A percentile compares a stretch with the other conserved stretches of the same genome.
Conservation (phyloP, 78 protist genomes). For the Dictyostelium firmibasis region DNA sequence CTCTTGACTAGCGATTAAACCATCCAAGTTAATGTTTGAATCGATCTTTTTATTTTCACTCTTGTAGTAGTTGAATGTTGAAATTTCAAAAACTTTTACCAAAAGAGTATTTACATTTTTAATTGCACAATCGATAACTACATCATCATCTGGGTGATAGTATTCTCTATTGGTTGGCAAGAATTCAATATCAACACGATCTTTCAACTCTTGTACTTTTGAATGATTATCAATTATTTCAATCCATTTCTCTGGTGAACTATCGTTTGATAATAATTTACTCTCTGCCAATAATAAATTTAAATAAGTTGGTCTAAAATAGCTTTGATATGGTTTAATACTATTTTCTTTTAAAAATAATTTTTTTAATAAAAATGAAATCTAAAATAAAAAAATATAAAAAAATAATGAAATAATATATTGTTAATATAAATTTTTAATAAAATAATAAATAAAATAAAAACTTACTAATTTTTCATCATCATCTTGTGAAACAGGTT, state of each 20-base stretch:
- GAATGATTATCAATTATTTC: slow-evolving; percentile 8
- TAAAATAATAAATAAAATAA: background rate
- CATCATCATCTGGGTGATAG: slow-evolving; percentile 60
- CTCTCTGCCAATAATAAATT: slow-evolving; percentile 41
- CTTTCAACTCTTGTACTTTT: background rate
- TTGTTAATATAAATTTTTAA: background rate
- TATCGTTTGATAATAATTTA: background rate
- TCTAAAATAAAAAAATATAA: background rate
- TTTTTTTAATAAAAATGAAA: slow-evolving; percentile 29
- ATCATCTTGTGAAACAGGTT: slow-evolving; percentile 2
- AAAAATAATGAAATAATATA: too few species aligned
- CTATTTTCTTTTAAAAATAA: slow-evolving; percentile 3
- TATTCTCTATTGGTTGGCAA: slow-evolving; percentile 8
- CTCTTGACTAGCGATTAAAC: slow-evolving; percentile 66
- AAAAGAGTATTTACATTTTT: slow-evolving; percentile 53
- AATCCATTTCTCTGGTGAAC: slow-evolving; percentile 49
- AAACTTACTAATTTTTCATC: slow-evolving; percentile 60
- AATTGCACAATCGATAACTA: slow-evolving; percentile 25
- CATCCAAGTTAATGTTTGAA: slow-evolving; percentile 59
- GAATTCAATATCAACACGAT: slow-evolving; percentile 73
- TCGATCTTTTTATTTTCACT: background rate
- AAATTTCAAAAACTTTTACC: slow-evolving; percentile 73
- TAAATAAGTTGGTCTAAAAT: slow-evolving; percentile 33
- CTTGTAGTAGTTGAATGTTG: slow-evolving; percentile 61
- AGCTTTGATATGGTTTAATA: background rate